Evolutionary conservation across 2,329 filamentous ascomycete species (phyloP).

Genomic region (Penicillium glabrum): DNA sequence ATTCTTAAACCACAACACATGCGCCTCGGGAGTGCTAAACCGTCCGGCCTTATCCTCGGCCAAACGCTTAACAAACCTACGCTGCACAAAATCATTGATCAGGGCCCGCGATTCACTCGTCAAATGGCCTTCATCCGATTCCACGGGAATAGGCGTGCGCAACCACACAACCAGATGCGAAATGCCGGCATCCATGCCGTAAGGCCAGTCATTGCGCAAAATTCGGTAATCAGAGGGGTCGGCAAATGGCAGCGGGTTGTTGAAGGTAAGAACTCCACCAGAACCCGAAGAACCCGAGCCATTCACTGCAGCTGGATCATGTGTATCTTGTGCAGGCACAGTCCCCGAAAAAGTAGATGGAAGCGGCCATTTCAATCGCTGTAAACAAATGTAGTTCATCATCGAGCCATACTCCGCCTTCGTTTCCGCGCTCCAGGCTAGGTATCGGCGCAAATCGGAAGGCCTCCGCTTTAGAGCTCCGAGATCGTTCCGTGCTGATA

Average conservation of each 20-base stretch:
- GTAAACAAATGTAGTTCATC: constrained; percentile 56
- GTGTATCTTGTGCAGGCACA: background rate
- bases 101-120: constrained; percentile 49
- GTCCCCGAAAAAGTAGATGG: constrained; percentile 6
- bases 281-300: constrained; percentile 17
- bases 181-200: constrained; percentile 57
- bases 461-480: constrained; percentile 59
- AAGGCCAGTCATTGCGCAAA: constrained; percentile 64
- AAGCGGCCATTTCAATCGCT: constrained; percentile 55
- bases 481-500: constrained; percentile 51
- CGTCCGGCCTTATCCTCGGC: constrained; percentile 32
- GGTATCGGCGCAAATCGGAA: constrained; percentile 58
- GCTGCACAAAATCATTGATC: constrained; percentile 52
- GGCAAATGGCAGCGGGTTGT: constrained; percentile 54
- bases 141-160: constrained; percentile 50
- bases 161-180: constrained; percentile 60
- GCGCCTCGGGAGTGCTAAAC: constrained; percentile 37
- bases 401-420: constrained; percentile 58
- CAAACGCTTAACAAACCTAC: constrained; percentile 50
- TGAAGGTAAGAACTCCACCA: constrained; percentile 32
- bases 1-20: constrained; percentile 66
- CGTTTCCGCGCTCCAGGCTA: constrained; percentile 57
- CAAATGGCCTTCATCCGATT: constrained; percentile 49
- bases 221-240: constrained; percentile 56
- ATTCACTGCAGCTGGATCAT: background rate